These are phyloP conservation scores for Hygrophoropsis aurantiaca DNA, from an alignment of 768 basidiomycete genomes.

Conservation along the genomic window DNA sequence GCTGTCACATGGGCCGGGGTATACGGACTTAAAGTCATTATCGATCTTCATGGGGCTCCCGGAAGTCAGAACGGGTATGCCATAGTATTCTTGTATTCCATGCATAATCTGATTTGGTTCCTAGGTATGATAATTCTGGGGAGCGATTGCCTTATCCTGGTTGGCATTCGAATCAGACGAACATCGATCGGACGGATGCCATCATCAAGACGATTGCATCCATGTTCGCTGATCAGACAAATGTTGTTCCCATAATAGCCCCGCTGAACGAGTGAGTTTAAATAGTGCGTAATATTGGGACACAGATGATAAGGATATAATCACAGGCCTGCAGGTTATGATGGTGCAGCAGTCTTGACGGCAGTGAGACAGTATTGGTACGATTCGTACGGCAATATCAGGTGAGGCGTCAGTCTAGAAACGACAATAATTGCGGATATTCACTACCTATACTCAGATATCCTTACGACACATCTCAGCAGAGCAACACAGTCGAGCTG, in stretches of 20 bases:
- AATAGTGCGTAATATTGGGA: background rate
- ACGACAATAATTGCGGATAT: background rate
- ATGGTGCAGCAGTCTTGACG: constrained; percentile 48
- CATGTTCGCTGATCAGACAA: constrained; percentile 52
- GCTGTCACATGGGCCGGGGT: constrained; percentile 71
- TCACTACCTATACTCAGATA: constrained; percentile 27
- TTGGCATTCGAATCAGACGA: constrained; percentile 68
- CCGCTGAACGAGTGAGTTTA: constrained; percentile 71
- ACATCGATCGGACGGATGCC: constrained; percentile 65
- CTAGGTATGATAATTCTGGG: constrained; percentile 82
- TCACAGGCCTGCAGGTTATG: constrained; percentile 72
- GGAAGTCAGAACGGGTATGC: constrained; percentile 82
- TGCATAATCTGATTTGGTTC: constrained; percentile 6
- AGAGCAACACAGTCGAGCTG: constrained; percentile 60
- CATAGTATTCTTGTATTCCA: background rate
- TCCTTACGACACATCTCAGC: constrained; percentile 41
- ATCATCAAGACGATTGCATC: constrained; percentile 63
- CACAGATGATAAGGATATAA: constrained; percentile 1
- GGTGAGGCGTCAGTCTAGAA: constrained; percentile 35
- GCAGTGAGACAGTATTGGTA: constrained; percentile 63
- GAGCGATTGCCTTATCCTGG: constrained; percentile 56
- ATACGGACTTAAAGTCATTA: constrained; percentile 74
- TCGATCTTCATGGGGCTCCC: constrained; percentile 80
- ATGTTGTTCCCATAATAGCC: constrained; percentile 66
- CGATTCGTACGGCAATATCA: constrained; percentile 74